Conservation (phyloP, 148 eudicot genomes). For the Rhododendron williamsianum region DNA sequence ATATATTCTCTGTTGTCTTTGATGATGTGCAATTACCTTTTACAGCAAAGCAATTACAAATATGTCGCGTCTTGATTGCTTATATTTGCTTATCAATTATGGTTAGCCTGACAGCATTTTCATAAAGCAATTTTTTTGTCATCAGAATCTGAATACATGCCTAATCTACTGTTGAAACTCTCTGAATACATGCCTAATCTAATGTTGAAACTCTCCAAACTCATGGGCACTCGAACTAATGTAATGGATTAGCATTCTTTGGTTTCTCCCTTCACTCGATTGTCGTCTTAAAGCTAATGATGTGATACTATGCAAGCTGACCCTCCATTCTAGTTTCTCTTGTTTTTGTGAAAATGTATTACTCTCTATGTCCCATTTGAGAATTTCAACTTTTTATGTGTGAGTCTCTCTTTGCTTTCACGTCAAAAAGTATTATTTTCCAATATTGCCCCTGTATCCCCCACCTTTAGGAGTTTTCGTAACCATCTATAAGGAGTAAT, state of each 20-base stretch:
- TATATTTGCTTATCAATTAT: neutral
- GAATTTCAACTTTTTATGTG: neutral
- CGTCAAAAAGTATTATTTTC: neutral
- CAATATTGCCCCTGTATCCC: neutral
- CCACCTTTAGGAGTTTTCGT: neutral
- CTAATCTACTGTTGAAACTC: neutral
- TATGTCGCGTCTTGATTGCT: neutral
- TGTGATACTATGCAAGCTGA: neutral
- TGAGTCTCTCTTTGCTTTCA: neutral
- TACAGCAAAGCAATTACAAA: neutral
- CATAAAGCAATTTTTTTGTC: neutral
- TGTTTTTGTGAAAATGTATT: neutral
- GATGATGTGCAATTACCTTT: neutral
- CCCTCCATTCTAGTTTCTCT: neutral
- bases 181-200: neutral
- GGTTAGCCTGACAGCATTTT: neutral
- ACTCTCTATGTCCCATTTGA: neutral
- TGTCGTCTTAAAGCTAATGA: neutral
- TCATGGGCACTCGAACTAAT: neutral
- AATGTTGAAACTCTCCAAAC: neutral
- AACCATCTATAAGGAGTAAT: neutral
- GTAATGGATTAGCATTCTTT: neutral
- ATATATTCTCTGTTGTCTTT: neutral
- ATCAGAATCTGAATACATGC: neutral
- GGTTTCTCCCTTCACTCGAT: neutral